A percentile compares a stretch with the other conserved stretches of the same genome.
Conservation (phyloP, 495 filamentous ascomycete genomes). For the Neurospora discreta region DNA sequence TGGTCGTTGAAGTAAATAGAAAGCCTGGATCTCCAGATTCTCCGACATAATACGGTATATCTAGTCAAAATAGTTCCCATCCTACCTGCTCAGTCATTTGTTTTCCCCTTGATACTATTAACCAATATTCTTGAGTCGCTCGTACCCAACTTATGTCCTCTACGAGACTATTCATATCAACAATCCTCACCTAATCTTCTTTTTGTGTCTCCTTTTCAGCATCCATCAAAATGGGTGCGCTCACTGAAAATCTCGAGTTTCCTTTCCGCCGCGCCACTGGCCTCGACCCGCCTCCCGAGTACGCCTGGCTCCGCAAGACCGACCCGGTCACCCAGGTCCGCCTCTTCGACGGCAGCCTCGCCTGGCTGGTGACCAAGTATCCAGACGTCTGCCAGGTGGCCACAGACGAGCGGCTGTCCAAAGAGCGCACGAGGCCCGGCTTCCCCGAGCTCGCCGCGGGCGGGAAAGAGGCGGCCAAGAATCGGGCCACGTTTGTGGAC, state of each 20-base stretch:
- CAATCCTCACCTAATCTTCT: background rate
- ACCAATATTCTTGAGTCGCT: background rate
- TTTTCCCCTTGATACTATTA: background rate
- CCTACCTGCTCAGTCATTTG: background rate
- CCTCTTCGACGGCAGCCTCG: conserved; percentile 31
- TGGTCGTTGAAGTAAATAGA: too few relatives aligned
- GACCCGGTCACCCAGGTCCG: conserved; percentile 32
- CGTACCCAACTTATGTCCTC: background rate
- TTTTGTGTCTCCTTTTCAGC: background rate
- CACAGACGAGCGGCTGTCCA: conserved; percentile 30
- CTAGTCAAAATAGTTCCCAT: background rate
- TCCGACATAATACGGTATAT: background rate
- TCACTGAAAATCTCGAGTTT: conserved; percentile 16
- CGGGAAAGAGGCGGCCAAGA: conserved; percentile 29
- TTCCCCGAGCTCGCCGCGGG: conserved; percentile 33
- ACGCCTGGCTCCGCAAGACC: conserved; percentile 24
- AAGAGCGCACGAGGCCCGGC: conserved; percentile 28
- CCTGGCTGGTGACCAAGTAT: conserved; percentile 37
- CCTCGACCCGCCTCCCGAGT: conserved; percentile 31
- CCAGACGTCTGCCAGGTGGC: conserved; percentile 31
- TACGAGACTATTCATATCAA: background rate
- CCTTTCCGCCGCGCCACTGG: conserved; percentile 32
- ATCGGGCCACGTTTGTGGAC: conserved; percentile 37
- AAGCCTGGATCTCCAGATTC: too few relatives aligned
- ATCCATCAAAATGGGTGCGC: conserved; percentile 7